These are phyloP conservation scores for Maudiozyma turicensis DNA, from an alignment of 805 yeast genomes.

Conservation along the genomic window DNA sequence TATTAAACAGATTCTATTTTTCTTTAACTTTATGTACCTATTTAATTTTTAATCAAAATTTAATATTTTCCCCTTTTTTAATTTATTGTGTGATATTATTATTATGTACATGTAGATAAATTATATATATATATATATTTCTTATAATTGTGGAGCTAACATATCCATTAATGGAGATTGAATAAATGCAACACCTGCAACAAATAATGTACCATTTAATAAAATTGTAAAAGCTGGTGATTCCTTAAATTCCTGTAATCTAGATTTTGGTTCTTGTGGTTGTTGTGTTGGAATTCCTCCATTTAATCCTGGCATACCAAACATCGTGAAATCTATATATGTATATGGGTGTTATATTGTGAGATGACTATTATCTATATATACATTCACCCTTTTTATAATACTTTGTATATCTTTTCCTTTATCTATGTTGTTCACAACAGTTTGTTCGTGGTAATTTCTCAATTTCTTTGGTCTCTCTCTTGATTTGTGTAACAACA, in stretches of 20 bases:
- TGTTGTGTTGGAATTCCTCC: constrained; percentile 16
- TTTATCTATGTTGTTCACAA: too few relatives aligned
- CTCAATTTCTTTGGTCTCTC: too few relatives aligned
- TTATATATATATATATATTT: too few relatives aligned
- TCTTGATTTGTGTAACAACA: too few relatives aligned
- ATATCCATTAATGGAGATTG: constrained; percentile 75
- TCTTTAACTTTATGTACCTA: too few relatives aligned
- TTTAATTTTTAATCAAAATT: background rate
- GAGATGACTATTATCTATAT: background rate
- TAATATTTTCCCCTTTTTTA: background rate
- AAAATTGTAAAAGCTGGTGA: constrained; percentile 59
- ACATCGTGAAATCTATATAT: constrained; percentile 10
- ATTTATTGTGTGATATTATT: too few relatives aligned
- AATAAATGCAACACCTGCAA: constrained; percentile 65
- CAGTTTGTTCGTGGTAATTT: too few relatives aligned
- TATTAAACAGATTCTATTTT: too few relatives aligned
- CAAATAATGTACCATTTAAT: constrained; percentile 54
- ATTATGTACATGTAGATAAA: background rate
- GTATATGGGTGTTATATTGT: background rate
- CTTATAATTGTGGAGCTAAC: constrained; percentile 60
- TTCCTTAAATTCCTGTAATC: constrained; percentile 43
- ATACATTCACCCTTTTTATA: background rate
- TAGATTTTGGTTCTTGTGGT: constrained; percentile 22
- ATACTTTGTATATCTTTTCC: background rate
- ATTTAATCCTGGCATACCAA: constrained; percentile 23